A percentile compares a stretch with the other conserved stretches of the same genome.
Conservation (phyloP, 2,329 filamentous ascomycete genomes). For the Cordyceps javanica region DNA sequence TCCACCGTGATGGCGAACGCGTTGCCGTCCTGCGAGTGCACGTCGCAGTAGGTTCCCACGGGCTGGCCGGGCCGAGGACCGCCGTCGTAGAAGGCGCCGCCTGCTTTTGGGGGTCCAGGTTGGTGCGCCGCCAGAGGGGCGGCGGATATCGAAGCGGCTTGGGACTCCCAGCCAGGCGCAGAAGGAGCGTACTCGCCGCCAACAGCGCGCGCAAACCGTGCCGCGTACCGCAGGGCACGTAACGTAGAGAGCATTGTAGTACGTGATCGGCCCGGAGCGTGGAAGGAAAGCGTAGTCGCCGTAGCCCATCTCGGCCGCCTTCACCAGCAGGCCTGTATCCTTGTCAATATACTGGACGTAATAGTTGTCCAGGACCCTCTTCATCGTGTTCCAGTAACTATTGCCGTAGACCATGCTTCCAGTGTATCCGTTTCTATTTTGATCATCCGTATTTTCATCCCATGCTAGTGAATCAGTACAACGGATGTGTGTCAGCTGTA, state of each 20-base stretch:
- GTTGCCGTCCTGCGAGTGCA: conserved; percentile 47
- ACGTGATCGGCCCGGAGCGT: conserved; percentile 41
- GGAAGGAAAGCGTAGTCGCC: conserved; percentile 47
- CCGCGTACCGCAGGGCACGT: conserved; percentile 37
- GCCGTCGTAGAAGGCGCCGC: conserved; percentile 42
- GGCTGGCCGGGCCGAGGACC: conserved; percentile 20
- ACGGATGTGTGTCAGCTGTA: not conserved
- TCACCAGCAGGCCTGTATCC: conserved; percentile 34
- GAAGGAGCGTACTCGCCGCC: conserved; percentile 22
- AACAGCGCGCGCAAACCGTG: conserved; percentile 32
- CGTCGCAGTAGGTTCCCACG: conserved; percentile 21
- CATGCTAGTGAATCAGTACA: not conserved
- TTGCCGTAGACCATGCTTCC: conserved; percentile 36
- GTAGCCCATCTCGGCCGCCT: conserved; percentile 31
- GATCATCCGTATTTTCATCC: too few relatives aligned
- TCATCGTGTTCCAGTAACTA: conserved; percentile 35
- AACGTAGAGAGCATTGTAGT: conserved; percentile 48
- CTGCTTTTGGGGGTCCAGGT: conserved; percentile 36
- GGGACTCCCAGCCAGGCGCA: conserved; percentile 32
- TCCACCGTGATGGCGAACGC: conserved; percentile 38
- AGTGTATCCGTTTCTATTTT: conserved; percentile 41
- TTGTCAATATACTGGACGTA: conserved; percentile 37
- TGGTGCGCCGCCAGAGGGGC: conserved; percentile 31
- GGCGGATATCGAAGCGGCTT: conserved; percentile 28
- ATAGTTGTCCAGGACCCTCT: conserved; percentile 37